Base-by-base conservation (phyloP, 345 rosid species). In the Linum tenue region DNA sequence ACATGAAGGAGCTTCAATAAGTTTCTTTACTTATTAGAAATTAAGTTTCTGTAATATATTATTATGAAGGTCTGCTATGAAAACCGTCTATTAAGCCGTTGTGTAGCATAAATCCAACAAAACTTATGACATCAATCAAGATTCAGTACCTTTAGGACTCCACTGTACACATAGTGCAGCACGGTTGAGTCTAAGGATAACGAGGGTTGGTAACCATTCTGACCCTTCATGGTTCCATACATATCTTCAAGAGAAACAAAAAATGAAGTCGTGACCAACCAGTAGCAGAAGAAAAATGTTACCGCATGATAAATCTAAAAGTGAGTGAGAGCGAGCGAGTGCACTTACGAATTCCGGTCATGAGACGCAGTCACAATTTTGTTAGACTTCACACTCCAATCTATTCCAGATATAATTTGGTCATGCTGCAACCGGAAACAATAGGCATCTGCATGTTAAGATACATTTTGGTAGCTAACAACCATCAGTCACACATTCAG, bases 141-240 rank as follows among this genome's bases (percentile, higher is more conserved):
- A 53, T 39, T 65, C 39, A 55, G 35, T 85, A 90, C 99, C 99
- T 82, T 71, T 84, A 57, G 97, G 97, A 70, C 97, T 88, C 99
- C 99, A 94, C 62, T 85, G 89, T 68, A 87, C 95, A 67, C 99
- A 94, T 58, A 94, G 91, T 7, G 97, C 99, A 59, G 97, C 97
- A 68, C 92, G 97, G 76, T 94, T 94, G 67, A 90, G 87, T 82
- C 99, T 81, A 64, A 94, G 99, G 71, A 94, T 90, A 70, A 94
- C 99, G 67, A 94, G 91, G 65, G 95, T 94, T 17, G 99, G 92
- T 39, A 88, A 83, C 99, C 99, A 90, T 69, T 85, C 97, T 14
- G 81, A 59, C 41, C 96, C 97, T 84, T 90, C 97, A 16, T 73
- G 75, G 78, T 78, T 94, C 97, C 99, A 94, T 10, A 94, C 96